Percentiles rank a stretch among this genome's conserved stretches.
Evolutionary conservation across 352 stramenopile species (phyloP).

Genomic region (Aphanomyces stellatus): DNA sequence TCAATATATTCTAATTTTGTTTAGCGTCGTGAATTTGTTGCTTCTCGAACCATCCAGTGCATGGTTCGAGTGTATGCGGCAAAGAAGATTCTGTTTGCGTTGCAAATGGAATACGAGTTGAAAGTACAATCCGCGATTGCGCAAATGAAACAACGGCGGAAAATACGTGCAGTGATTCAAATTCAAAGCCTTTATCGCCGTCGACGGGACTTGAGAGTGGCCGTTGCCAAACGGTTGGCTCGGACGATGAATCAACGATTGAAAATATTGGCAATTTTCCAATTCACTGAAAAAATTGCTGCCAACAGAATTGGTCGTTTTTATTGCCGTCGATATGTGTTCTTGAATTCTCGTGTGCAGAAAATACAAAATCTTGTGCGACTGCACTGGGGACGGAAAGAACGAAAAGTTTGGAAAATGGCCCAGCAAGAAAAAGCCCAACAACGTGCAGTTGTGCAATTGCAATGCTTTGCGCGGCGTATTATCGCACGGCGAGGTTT

Average conservation of each 20-base stretch:
- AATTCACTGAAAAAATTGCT: not conserved
- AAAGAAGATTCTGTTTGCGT: not conserved
- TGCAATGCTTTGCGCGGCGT: constrained; percentile 13
- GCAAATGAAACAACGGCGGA: constrained; percentile 12
- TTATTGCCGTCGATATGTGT: not conserved
- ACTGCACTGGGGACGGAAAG: not conserved
- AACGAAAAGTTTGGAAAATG: not conserved
- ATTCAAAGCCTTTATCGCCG: constrained; percentile 31
- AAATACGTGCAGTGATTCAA: constrained; percentile 21
- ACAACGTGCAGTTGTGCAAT: not conserved
- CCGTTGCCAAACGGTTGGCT: constrained; percentile 1
- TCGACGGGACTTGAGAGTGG: constrained; percentile 7
- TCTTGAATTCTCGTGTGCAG: not conserved
- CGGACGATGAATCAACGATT: not conserved
- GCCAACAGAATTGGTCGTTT: not conserved
- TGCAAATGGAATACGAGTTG: constrained; percentile 11
- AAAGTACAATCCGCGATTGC: constrained; percentile 10
- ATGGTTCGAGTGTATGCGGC: not conserved
- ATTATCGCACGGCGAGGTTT: constrained; percentile 2
- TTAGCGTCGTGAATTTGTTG: constrained; percentile 5
- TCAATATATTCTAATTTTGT: not conserved
- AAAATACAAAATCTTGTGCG: constrained; percentile 22
- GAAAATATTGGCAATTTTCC: not conserved
- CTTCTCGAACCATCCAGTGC: constrained; percentile 4
- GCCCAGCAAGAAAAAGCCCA: not conserved